Conservation (phyloP, 345 rosid species). For the Leavenworthia alabamica region DNA sequence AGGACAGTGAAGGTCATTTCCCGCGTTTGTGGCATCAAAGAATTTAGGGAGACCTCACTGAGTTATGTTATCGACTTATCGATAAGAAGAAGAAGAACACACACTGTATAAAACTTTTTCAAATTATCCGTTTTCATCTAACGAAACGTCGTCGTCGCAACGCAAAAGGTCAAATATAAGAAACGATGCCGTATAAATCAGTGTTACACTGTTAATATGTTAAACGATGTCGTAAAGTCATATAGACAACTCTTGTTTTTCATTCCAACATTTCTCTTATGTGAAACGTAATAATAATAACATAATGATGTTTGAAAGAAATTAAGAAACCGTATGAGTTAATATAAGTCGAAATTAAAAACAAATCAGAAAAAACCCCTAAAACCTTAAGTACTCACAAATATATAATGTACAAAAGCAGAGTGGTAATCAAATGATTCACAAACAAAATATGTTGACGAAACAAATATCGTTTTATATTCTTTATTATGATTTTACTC, state of each 20-base stretch:
- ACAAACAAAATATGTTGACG: neutral
- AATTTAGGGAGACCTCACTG: neutral
- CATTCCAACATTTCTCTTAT: neutral
- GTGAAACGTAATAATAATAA: neutral
- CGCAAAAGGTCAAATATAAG: neutral
- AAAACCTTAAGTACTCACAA: neutral
- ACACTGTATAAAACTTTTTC: neutral
- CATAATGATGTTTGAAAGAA: neutral
- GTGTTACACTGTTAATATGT: too few species aligned
- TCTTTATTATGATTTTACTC: constrained; percentile 13
- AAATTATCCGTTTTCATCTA: neutral
- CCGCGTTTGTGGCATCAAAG: constrained; percentile 26
- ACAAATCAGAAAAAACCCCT: neutral
- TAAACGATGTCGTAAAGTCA: neutral
- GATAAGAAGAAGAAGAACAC: neutral
- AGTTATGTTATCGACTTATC: too few species aligned
- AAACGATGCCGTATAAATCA: neutral
- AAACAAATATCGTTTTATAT: neutral
- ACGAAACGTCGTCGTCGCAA: neutral
- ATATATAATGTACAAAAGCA: constrained; percentile 19
- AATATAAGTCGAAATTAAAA: neutral
- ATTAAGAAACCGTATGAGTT: neutral
- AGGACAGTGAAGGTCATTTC: constrained; percentile 7
- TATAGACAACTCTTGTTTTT: neutral
- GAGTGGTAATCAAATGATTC: constrained; percentile 1